Conservation (phyloP, 306 rosid genomes). For the Rubus idaeus region DNA sequence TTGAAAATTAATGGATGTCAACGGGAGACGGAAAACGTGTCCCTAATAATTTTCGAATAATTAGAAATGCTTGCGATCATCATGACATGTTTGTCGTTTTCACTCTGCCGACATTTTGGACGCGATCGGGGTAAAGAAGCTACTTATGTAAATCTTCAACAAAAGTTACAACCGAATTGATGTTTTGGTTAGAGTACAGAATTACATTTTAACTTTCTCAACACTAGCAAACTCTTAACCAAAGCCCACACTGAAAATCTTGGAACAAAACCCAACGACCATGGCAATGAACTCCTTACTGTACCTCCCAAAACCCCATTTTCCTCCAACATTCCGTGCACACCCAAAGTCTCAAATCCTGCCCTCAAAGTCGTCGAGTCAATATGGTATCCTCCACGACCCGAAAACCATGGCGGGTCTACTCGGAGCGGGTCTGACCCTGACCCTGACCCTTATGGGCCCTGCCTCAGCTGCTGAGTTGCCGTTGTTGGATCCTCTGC, state of each 20-base stretch:
- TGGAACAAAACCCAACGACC: not conserved
- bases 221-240: too few relatives aligned
- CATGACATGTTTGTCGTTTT: too few relatives aligned
- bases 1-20: too few relatives aligned
- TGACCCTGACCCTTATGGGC: conserved; percentile 46
- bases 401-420: conserved; percentile 35
- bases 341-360: not conserved
- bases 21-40: too few relatives aligned
- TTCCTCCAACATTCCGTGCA: conserved; percentile 13
- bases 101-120: too few relatives aligned
- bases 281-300: conserved; percentile 42
- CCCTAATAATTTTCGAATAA: too few relatives aligned
- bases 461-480: conserved; percentile 55
- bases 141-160: too few relatives aligned
- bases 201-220: too few relatives aligned
- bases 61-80: too few relatives aligned
- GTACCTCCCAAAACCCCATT: conserved; percentile 29
- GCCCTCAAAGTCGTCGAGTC: conserved; percentile 5
- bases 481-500: conserved; percentile 36
- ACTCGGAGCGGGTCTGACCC: conserved; percentile 46
- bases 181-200: too few relatives aligned
- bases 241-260: not conserved
- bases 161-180: too few relatives aligned
- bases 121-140: too few relatives aligned
- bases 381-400: conserved; percentile 12